Percentiles rank a stretch among this genome's conserved stretches.
Evolutionary conservation across 2,329 filamentous ascomycete species (phyloP).

Genomic region (Xylaria sp.): DNA sequence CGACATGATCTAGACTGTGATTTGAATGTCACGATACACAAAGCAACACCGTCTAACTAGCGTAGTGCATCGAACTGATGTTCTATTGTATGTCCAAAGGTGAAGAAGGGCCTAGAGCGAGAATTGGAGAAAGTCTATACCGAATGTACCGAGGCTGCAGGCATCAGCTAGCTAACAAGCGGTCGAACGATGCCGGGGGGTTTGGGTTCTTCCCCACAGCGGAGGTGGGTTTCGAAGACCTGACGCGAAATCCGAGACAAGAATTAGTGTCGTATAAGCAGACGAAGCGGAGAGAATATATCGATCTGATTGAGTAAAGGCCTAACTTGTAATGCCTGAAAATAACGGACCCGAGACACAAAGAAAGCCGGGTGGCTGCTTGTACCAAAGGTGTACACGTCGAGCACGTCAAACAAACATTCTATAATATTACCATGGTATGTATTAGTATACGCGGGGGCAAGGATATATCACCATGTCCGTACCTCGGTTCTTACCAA

Average conservation of each 20-base stretch:
- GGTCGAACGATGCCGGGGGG: conserved; percentile 7
- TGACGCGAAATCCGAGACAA: background rate
- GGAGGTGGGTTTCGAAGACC: background rate
- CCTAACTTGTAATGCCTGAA: too few relatives aligned
- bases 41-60: background rate
- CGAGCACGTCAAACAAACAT: too few relatives aligned
- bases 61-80: background rate
- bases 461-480: background rate
- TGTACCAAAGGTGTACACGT: too few relatives aligned
- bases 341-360: too few relatives aligned
- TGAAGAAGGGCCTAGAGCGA: background rate
- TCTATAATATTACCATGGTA: too few relatives aligned
- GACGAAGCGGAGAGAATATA: background rate
- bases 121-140: conserved; percentile 9
- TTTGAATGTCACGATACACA: background rate
- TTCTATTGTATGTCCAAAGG: background rate
- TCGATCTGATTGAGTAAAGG: background rate
- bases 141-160: conserved; percentile 7
- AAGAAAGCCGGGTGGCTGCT: too few relatives aligned
- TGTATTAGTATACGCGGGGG: too few relatives aligned
- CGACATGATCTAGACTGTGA: conserved; percentile 14
- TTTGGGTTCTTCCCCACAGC: background rate
- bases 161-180: background rate
- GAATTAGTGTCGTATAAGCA: too few relatives aligned
- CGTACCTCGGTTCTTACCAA: background rate